phyloP scores from a whole-genome alignment of 23 red algal species.

The Gracilaria vermiculophylla region DNA sequence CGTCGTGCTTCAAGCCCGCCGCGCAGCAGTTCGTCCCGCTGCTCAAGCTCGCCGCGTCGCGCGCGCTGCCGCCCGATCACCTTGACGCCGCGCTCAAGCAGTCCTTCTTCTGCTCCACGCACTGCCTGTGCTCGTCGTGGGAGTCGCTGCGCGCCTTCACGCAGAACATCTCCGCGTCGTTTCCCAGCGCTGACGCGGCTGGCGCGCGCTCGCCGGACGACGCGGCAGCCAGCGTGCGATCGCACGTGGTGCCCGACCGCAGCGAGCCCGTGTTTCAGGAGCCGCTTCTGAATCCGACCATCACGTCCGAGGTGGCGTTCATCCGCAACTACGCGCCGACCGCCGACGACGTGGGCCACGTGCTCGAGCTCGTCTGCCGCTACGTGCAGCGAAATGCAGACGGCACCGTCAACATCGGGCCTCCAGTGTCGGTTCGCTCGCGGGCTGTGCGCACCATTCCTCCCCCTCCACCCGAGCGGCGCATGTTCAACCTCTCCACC shows the following conservation, averaged over 20 bases:
- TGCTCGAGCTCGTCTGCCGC: constrained; percentile 78
- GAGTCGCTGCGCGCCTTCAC: constrained; percentile 32
- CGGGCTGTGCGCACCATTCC: constrained; percentile 47
- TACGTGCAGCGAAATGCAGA: constrained; percentile 77
- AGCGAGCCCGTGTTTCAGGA: constrained; percentile 59
- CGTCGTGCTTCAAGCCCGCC: constrained; percentile 57
- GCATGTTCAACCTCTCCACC: constrained; percentile 67
- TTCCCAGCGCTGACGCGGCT: constrained; percentile 8
- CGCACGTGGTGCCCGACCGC: constrained; percentile 29
- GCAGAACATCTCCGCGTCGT: constrained; percentile 30
- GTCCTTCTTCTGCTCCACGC: constrained; percentile 70
- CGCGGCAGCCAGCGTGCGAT: neutral
- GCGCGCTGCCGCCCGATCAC: constrained; percentile 20
- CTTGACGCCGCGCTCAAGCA: constrained; percentile 27
- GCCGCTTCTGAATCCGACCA: constrained; percentile 47
- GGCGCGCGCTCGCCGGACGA: neutral
- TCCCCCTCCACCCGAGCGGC: constrained; percentile 58
- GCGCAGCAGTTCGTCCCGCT: constrained; percentile 56
- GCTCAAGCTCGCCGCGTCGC: constrained; percentile 34
- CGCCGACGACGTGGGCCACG: constrained; percentile 69
- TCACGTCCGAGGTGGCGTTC: constrained; percentile 68
- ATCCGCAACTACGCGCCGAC: constrained; percentile 82
- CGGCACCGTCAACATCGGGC: constrained; percentile 74
- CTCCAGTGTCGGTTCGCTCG: constrained; percentile 68
- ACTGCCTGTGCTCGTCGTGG: constrained; percentile 60